phyloP scores from a whole-genome alignment of 2,329 filamentous ascomycete species.

The Pyricularia grisea region DNA sequence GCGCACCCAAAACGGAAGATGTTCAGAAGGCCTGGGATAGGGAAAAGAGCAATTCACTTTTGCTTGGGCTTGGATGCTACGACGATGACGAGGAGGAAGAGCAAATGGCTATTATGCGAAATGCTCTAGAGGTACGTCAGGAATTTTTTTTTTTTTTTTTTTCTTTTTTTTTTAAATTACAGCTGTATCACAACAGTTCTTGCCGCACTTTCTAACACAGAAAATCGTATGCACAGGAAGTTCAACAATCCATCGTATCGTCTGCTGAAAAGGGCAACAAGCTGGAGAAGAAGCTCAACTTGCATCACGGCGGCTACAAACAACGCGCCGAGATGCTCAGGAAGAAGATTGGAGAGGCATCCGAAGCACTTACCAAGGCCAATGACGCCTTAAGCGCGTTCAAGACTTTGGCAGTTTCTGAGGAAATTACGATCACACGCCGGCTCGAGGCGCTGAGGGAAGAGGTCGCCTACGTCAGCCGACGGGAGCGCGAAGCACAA shows the following conservation, averaged over 20 bases:
- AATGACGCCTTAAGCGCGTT: constrained; percentile 64
- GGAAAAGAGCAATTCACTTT: constrained; percentile 42
- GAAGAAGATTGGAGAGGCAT: constrained; percentile 69
- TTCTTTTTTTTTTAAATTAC: background rate
- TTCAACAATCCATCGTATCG: constrained; percentile 63
- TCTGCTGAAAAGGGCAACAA: constrained; percentile 76
- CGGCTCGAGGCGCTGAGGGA: constrained; percentile 67
- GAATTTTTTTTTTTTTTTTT: too few species aligned
- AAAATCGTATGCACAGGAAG: constrained; percentile 35
- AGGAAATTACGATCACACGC: constrained; percentile 65
- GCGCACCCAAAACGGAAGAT: constrained; percentile 34
- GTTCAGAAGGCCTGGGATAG: constrained; percentile 45
- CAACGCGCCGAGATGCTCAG: constrained; percentile 72
- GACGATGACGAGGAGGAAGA: constrained; percentile 60
- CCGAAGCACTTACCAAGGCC: constrained; percentile 65
- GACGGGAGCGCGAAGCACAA: constrained; percentile 82
- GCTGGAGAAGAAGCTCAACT: constrained; percentile 83
- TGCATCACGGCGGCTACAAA: constrained; percentile 85
- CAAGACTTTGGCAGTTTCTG: constrained; percentile 65
- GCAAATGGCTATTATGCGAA: constrained; percentile 50
- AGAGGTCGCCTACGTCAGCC: constrained; percentile 74
- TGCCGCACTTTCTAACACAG: background rate
- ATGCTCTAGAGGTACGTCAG: constrained; percentile 62
- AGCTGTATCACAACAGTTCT: background rate
- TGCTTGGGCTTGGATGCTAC: constrained; percentile 77